A percentile compares a stretch with the other conserved stretches of the same genome.
phyloP scores from a whole-genome alignment of 2,329 filamentous ascomycete genomes.

The Pestalotiopsis sp. region DNA sequence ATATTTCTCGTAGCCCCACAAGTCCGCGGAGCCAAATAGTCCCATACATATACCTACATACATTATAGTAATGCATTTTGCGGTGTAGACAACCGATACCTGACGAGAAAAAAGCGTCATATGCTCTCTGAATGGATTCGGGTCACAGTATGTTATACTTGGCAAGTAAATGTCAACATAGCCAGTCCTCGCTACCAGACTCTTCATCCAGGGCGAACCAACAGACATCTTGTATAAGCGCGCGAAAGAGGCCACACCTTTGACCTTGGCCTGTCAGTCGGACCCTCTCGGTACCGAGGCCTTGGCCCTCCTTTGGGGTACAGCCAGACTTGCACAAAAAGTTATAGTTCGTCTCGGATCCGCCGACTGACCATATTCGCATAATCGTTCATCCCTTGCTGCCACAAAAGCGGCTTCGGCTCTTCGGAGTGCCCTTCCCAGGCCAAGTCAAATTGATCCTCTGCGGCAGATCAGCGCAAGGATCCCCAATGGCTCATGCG shows the following conservation, averaged over 20 bases:
- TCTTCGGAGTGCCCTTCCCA: slow-evolving; percentile 16
- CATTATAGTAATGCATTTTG: neutral
- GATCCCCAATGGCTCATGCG: slow-evolving; percentile 11
- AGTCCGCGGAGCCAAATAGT: neutral
- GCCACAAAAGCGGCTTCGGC: slow-evolving; percentile 17
- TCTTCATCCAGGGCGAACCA: too few relatives aligned
- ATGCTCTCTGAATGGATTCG: too few relatives aligned
- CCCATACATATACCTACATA: neutral
- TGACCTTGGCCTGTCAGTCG: too few relatives aligned
- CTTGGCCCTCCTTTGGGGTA: neutral
- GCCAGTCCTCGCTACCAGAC: too few relatives aligned
- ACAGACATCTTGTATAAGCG: too few relatives aligned
- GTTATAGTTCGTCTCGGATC: neutral
- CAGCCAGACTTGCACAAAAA: neutral
- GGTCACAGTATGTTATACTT: too few relatives aligned
- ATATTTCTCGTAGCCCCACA: neutral
- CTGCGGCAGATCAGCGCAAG: slow-evolving; percentile 17
- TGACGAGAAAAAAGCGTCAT: too few relatives aligned
- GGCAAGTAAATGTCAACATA: too few relatives aligned
- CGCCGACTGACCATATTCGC: slow-evolving; percentile 6
- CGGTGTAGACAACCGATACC: neutral
- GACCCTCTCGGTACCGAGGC: neutral
- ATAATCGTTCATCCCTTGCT: slow-evolving; percentile 17
- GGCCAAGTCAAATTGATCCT: slow-evolving; percentile 4
- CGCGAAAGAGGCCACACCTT: too few relatives aligned